phyloP scores from a whole-genome alignment of 495 filamentous ascomycete genomes.

The Podospora pseudopauciseta region DNA sequence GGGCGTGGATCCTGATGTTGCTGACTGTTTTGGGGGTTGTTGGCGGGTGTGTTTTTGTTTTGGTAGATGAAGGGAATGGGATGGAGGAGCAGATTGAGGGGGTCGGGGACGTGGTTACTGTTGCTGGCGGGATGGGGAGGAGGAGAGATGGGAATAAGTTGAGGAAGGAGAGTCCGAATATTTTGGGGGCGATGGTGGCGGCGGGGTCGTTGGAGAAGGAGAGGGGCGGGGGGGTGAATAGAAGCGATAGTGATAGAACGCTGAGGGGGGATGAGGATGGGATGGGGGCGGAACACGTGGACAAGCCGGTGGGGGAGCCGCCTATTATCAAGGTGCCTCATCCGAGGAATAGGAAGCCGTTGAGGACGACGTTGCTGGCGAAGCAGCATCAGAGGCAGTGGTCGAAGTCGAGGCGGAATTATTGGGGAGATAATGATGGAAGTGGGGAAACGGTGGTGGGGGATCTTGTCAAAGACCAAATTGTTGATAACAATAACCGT shows the following conservation, averaged over 20 bases:
- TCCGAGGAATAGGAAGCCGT: neutral
- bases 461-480: neutral
- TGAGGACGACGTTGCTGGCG: neutral
- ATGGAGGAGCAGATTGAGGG: slow-evolving; percentile 9
- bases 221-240: neutral
- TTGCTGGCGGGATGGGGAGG: slow-evolving; percentile 5
- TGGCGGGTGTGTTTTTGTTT: slow-evolving; percentile 33
- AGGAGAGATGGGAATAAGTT: neutral
- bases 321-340: neutral
- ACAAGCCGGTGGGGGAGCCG: no score
- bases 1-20: slow-evolving; percentile 58
- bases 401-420: neutral
- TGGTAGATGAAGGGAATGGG: slow-evolving; percentile 31
- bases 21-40: slow-evolving; percentile 35
- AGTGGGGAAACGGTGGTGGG: neutral
- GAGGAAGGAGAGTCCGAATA: neutral
- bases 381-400: neutral
- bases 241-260: slow-evolving; percentile 9
- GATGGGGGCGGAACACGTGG: neutral
- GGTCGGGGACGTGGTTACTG: neutral
- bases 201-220: neutral
- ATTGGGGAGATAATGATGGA: neutral
- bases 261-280: neutral
- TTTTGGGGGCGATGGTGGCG: neutral
- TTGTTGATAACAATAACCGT: neutral